These are phyloP conservation scores for Colletotrichum plurivorum DNA, from an alignment of 2,329 filamentous ascomycete genomes.

Conservation along the genomic window DNA sequence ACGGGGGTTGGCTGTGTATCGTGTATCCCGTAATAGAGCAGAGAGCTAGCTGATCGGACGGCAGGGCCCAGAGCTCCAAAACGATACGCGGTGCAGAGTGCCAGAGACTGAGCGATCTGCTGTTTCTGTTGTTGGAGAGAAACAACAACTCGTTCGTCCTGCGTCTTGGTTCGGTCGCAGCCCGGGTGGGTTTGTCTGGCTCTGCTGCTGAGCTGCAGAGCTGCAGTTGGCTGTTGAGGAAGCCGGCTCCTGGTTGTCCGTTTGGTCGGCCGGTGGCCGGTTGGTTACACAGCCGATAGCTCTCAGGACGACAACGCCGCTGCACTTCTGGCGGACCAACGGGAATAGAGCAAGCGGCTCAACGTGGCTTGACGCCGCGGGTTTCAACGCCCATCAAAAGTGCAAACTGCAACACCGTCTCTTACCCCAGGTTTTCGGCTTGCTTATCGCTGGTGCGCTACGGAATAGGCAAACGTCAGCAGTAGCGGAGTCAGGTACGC, in stretches of 20 bases:
- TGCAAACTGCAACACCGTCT: neutral
- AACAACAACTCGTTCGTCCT: neutral
- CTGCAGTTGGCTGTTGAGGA: neutral
- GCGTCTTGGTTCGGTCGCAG: neutral
- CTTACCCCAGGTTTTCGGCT: slow-evolving; percentile 22
- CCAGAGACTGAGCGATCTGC: slow-evolving; percentile 10
- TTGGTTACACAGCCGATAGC: neutral
- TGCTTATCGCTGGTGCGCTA: neutral
- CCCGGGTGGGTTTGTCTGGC: neutral
- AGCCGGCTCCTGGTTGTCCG: neutral
- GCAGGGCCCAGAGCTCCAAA: slow-evolving; percentile 18
- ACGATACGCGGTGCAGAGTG: slow-evolving; percentile 1
- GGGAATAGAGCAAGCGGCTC: slow-evolving; percentile 3
- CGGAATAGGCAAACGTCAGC: slow-evolving; percentile 9
- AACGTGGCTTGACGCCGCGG: slow-evolving; percentile 30
- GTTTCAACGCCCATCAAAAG: slow-evolving; percentile 23
- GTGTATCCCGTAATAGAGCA: neutral
- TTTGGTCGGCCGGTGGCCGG: neutral
- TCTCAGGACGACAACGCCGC: neutral
- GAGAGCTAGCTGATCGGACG: slow-evolving; percentile 13
- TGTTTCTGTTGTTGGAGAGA: slow-evolving; percentile 2
- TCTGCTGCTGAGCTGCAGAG: neutral
- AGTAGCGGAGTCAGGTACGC: neutral
- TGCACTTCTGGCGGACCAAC: neutral
- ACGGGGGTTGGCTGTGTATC: neutral